Evolutionary conservation across 768 basidiomycete species (phyloP).

Genomic region (Grammothele lineata): DNA sequence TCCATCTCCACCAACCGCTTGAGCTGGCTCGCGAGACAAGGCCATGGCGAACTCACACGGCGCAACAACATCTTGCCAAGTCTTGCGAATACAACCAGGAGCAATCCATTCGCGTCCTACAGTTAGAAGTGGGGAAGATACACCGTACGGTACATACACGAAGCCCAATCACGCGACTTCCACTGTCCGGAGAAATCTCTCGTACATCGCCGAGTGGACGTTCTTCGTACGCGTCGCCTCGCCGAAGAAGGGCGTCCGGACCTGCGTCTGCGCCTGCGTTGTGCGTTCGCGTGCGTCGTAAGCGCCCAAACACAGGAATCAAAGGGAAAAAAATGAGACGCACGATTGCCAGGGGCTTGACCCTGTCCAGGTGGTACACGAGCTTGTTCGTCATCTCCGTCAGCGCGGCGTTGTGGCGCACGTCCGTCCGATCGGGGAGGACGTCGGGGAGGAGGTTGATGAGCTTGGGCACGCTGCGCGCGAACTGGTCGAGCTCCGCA

Average conservation of each 20-base stretch:
- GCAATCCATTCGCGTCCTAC: too few relatives aligned
- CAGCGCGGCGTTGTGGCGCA: conserved; percentile 65
- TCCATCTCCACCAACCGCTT: too few relatives aligned
- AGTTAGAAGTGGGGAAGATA: neutral
- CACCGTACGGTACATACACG: conserved; percentile 5
- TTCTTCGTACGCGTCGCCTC: conserved; percentile 59
- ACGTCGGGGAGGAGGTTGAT: conserved; percentile 68
- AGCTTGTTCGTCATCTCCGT: conserved; percentile 70
- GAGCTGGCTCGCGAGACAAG: too few relatives aligned
- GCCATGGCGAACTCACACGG: too few relatives aligned
- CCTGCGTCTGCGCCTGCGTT: conserved; percentile 38
- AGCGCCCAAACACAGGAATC: neutral
- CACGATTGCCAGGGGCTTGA: conserved; percentile 59
- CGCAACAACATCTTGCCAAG: too few relatives aligned
- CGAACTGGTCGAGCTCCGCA: conserved; percentile 56
- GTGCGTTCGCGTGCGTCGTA: neutral
- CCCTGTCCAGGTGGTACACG: conserved; percentile 53
- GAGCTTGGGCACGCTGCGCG: conserved; percentile 56
- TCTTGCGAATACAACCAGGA: too few relatives aligned
- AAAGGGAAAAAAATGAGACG: conserved; percentile 24
- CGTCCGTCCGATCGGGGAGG: conserved; percentile 50
- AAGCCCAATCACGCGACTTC: conserved; percentile 21
- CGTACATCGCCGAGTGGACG: conserved; percentile 58
- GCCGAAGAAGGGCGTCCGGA: conserved; percentile 44
- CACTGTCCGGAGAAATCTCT: conserved; percentile 61